Evolutionary conservation across 2,329 filamentous ascomycete species (phyloP).

Genomic region (Trichophyton verrucosum): DNA sequence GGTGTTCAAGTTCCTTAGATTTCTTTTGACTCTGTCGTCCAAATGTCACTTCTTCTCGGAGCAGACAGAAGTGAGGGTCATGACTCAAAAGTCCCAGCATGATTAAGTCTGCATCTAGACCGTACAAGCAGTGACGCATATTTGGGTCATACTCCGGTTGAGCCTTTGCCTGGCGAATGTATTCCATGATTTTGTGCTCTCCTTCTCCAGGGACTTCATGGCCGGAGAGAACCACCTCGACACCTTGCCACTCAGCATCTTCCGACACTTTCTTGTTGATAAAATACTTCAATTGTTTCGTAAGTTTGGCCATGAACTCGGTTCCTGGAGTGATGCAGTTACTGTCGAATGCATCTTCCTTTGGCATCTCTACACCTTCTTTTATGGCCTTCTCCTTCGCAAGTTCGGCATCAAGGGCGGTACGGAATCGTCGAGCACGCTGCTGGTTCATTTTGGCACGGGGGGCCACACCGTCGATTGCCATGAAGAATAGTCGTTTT

Average conservation of each 20-base stretch:
- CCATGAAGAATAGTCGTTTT: slow-evolving; percentile 98
- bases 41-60: slow-evolving; percentile 96
- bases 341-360: slow-evolving; percentile 93
- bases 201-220: slow-evolving; percentile 97
- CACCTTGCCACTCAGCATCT: slow-evolving; percentile 93
- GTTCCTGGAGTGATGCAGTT: slow-evolving; percentile 97
- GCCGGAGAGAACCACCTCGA: slow-evolving; percentile 89
- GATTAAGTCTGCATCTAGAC: slow-evolving; percentile 92
- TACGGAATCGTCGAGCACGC: slow-evolving; percentile 85
- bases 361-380: slow-evolving; percentile 84
- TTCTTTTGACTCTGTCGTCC: slow-evolving; percentile 77
- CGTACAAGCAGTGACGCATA: slow-evolving; percentile 91
- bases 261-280: slow-evolving; percentile 98
- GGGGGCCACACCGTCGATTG: slow-evolving; percentile 92
- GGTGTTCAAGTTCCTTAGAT: slow-evolving; percentile 92
- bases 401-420: slow-evolving; percentile 77
- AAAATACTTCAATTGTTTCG: slow-evolving; percentile 90
- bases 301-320: slow-evolving; percentile 94
- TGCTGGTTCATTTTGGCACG: slow-evolving; percentile 99
- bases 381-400: slow-evolving; percentile 83
- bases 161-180: slow-evolving; percentile 93
- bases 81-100: slow-evolving; percentile 96
- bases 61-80: slow-evolving; percentile 92
- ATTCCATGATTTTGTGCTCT: slow-evolving; percentile 99
- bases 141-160: slow-evolving; percentile 89